Evolutionary conservation across 495 filamentous ascomycete species (phyloP).

Genomic region (Neurospora sp.): DNA sequence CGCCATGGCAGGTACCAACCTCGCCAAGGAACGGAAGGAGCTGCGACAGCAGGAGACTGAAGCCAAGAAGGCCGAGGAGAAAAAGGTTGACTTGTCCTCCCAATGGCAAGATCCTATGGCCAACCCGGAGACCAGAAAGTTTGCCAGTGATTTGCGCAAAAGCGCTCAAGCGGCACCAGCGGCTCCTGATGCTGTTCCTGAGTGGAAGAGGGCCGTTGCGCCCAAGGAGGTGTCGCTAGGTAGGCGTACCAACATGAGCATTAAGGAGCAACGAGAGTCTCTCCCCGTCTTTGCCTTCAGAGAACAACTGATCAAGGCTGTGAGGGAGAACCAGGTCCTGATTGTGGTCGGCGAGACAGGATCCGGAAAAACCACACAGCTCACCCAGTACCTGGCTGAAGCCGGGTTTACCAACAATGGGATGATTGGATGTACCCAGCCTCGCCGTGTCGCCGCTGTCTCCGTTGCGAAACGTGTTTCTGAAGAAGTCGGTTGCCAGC

Average conservation of each 20-base stretch:
- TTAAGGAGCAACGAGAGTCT: slow-evolving; percentile 88
- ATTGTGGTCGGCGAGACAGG: slow-evolving; percentile 98
- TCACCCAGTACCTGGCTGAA: slow-evolving; percentile 92
- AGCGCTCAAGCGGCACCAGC: slow-evolving; percentile 32
- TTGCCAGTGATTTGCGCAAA: slow-evolving; percentile 71
- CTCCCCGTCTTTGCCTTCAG: slow-evolving; percentile 88
- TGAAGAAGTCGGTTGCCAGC: slow-evolving; percentile 85
- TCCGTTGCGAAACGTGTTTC: slow-evolving; percentile 94
- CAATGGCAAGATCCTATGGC: slow-evolving; percentile 98
- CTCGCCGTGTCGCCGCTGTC: slow-evolving; percentile 93
- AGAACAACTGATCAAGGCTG: slow-evolving; percentile 78
- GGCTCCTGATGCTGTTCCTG: slow-evolving; percentile 57
- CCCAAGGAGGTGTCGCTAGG: slow-evolving; percentile 77
- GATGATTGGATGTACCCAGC: slow-evolving; percentile 95
- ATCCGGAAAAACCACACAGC: slow-evolving; percentile 92
- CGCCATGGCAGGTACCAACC: slow-evolving; percentile 79
- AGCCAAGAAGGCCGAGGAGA: slow-evolving; percentile 67
- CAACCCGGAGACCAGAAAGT: slow-evolving; percentile 68
- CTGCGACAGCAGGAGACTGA: slow-evolving; percentile 80
- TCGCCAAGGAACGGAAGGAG: slow-evolving; percentile 89
- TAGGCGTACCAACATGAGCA: slow-evolving; percentile 80
- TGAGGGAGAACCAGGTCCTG: slow-evolving; percentile 77
- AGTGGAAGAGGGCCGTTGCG: slow-evolving; percentile 84
- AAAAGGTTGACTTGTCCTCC: slow-evolving; percentile 73
- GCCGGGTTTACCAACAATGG: slow-evolving; percentile 81